Conservation (phyloP, 2,329 filamentous ascomycete species). For the Penicillium sp. region DNA sequence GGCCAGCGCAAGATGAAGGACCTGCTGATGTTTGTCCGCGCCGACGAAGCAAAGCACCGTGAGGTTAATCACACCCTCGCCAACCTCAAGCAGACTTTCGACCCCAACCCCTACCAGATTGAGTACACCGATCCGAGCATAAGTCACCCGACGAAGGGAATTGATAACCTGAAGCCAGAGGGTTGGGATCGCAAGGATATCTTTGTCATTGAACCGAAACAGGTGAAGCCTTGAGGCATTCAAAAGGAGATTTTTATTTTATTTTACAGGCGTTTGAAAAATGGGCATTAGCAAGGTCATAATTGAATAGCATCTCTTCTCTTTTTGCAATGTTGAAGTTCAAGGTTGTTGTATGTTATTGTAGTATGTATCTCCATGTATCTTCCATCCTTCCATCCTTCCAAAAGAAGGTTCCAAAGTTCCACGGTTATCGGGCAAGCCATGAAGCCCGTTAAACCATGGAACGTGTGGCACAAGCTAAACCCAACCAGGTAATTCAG, state of each 20-base stretch:
- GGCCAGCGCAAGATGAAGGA: slow-evolving; percentile 79
- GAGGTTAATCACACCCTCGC: slow-evolving; percentile 95
- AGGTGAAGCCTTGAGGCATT: neutral
- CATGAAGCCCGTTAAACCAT: slow-evolving; percentile 8
- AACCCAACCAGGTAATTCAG: slow-evolving; percentile 23
- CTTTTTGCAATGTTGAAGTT: neutral
- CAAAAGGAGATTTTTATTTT: neutral
- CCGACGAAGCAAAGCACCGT: slow-evolving; percentile 85
- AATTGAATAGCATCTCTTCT: slow-evolving; percentile 9
- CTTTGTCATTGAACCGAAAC: slow-evolving; percentile 45
- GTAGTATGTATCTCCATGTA: too few relatives aligned
- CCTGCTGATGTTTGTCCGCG: slow-evolving; percentile 81
- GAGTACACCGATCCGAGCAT: slow-evolving; percentile 69
- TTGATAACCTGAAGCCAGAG: slow-evolving; percentile 62
- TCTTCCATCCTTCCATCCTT: neutral
- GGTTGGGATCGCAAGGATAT: slow-evolving; percentile 87
- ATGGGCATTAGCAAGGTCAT: neutral
- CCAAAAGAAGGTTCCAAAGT: neutral
- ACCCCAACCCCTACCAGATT: slow-evolving; percentile 90
- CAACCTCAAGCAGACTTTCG: slow-evolving; percentile 79
- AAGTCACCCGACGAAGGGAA: slow-evolving; percentile 69
- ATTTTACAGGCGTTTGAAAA: neutral
- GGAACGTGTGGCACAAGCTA: slow-evolving; percentile 28
- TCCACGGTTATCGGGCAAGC: neutral
- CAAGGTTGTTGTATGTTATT: neutral